phyloP scores from a whole-genome alignment of 1,139 yeast genomes.

The Taphrina flavorubra region DNA sequence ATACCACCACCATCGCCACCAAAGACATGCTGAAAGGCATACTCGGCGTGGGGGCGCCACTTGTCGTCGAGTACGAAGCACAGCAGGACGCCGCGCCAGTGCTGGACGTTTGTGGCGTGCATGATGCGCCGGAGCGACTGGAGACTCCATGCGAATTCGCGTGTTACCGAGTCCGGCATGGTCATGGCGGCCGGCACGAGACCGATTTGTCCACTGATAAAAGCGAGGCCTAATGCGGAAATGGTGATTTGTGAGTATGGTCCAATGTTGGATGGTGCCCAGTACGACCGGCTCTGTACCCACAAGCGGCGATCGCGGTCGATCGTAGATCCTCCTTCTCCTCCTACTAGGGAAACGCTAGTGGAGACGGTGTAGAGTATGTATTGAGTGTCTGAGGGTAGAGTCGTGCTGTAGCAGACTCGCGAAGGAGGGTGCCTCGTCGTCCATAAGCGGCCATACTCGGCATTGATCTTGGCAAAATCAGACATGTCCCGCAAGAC shows the following conservation, averaged over 20 bases:
- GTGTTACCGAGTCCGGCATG: slow-evolving; percentile 45
- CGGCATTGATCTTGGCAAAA: slow-evolving; percentile 65
- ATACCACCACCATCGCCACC: background rate
- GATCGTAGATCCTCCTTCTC: too few species aligned
- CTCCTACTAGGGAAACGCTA: background rate
- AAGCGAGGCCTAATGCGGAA: slow-evolving; percentile 57
- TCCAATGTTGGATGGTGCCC: slow-evolving; percentile 99
- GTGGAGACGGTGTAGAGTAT: slow-evolving; percentile 18
- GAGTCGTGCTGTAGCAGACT: slow-evolving; percentile 71
- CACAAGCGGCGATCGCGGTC: slow-evolving; percentile 65
- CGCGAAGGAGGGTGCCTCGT: slow-evolving; percentile 80
- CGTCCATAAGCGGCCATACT: slow-evolving; percentile 64
- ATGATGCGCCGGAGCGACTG: slow-evolving; percentile 23
- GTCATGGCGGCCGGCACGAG: slow-evolving; percentile 73
- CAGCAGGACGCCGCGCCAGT: slow-evolving; percentile 20
- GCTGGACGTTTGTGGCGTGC: background rate
- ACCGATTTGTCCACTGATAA: slow-evolving; percentile 93
- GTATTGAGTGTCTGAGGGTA: slow-evolving; percentile 51
- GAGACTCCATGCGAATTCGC: slow-evolving; percentile 31
- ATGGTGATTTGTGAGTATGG: slow-evolving; percentile 89
- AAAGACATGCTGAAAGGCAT: background rate
- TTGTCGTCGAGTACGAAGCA: slow-evolving; percentile 19
- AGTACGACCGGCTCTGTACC: slow-evolving; percentile 86
- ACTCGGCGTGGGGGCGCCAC: background rate
- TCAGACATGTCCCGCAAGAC: slow-evolving; percentile 67